These are phyloP conservation scores for Forsythia suspensa DNA, from an alignment of 257 asterid genomes.

Conservation along the genomic window DNA sequence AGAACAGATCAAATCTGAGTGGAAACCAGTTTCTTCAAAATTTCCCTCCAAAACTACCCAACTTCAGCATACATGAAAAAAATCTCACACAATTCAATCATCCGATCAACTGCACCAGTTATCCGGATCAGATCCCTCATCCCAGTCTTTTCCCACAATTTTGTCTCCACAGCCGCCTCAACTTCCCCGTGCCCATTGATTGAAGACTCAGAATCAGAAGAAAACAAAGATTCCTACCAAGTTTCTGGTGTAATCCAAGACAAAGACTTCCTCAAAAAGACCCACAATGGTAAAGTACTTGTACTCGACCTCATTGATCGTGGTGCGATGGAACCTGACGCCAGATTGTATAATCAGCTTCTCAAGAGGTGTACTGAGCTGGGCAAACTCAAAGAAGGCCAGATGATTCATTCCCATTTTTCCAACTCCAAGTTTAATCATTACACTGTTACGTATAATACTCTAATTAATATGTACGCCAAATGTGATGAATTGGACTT, in stretches of 20 bases:
- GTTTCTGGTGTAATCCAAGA: constrained; percentile 25
- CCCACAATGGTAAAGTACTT: constrained; percentile 47
- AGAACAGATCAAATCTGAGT: background rate
- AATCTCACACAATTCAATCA: background rate
- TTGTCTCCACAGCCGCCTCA: constrained; percentile 15
- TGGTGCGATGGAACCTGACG: constrained; percentile 51
- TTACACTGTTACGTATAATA: constrained; percentile 41
- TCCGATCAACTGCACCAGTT: background rate
- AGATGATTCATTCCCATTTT: constrained; percentile 57
- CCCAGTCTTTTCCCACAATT: constrained; percentile 7
- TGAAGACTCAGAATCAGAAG: constrained; percentile 9
- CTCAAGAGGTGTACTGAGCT: constrained; percentile 56
- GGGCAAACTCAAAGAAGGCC: constrained; percentile 56
- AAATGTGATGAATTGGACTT: constrained; percentile 53
- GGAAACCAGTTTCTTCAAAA: background rate
- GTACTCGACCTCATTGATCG: constrained; percentile 59
- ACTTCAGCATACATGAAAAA: constrained; percentile 22
- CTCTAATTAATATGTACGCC: constrained; percentile 53
- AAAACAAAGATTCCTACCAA: background rate
- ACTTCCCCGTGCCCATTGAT: background rate
- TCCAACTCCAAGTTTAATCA: constrained; percentile 39
- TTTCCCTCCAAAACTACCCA: constrained; percentile 4
- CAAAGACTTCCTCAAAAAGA: constrained; percentile 50
- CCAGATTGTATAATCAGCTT: constrained; percentile 45
- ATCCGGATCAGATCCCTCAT: constrained; percentile 6